These are phyloP conservation scores for Colletotrichum tropicicola DNA, from an alignment of 2,329 filamentous ascomycete genomes.

Conservation along the genomic window DNA sequence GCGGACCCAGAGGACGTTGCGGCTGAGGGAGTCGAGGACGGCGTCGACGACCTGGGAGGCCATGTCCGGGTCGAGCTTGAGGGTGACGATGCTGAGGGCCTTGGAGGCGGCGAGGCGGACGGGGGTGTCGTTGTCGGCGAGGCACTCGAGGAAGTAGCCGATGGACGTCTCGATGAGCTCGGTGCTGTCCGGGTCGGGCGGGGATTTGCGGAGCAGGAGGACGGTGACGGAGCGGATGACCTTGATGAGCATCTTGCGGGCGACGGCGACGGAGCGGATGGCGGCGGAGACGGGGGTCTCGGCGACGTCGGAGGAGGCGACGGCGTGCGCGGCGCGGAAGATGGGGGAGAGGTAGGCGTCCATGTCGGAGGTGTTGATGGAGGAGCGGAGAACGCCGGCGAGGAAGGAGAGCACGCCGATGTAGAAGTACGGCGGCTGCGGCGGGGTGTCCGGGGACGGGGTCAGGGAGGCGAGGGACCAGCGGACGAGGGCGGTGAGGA, in stretches of 20 bases:
- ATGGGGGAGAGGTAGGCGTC: constrained; percentile 71
- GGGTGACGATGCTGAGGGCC: constrained; percentile 84
- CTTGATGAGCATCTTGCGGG: constrained; percentile 85
- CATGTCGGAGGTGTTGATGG: constrained; percentile 79
- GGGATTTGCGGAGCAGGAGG: constrained; percentile 66
- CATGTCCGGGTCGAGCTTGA: constrained; percentile 83
- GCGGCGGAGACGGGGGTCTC: constrained; percentile 57
- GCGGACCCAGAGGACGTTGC: constrained; percentile 64
- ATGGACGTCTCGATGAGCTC: constrained; percentile 82
- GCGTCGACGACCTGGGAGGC: constrained; percentile 88
- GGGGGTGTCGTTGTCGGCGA: constrained; percentile 90
- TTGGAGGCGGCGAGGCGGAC: constrained; percentile 93
- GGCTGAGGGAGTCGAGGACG: constrained; percentile 75
- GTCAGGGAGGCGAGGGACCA: constrained; percentile 75
- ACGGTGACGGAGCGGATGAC: constrained; percentile 79
- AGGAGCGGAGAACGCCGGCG: constrained; percentile 74
- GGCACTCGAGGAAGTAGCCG: constrained; percentile 78
- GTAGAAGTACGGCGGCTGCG: constrained; percentile 73
- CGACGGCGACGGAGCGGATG: constrained; percentile 78
- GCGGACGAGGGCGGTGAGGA: constrained; percentile 73
- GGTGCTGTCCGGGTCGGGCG: constrained; percentile 48
- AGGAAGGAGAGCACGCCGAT: constrained; percentile 85
- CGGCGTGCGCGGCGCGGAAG: constrained; percentile 70
- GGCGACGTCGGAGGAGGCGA: constrained; percentile 57
- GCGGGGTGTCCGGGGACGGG: constrained; percentile 46